Evolutionary conservation across 106 monocot genomes (phyloP).

Genomic region (Allium fistulosum): DNA sequence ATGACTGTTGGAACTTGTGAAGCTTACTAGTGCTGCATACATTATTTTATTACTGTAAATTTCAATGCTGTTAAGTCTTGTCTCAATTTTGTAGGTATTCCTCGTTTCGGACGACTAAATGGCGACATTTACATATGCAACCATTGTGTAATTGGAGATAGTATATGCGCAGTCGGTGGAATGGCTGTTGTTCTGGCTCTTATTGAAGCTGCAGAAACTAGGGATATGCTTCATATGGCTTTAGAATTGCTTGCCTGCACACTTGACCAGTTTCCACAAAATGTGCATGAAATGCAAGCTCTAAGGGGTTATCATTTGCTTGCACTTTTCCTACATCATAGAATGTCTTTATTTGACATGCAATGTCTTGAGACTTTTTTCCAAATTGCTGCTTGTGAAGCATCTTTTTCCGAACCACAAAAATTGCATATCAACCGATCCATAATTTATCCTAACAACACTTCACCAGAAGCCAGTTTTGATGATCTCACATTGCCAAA

Average conservation of each 20-base stretch:
- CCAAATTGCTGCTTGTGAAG: constrained; percentile 95
- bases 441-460: constrained; percentile 24
- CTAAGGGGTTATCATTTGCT: constrained; percentile 95
- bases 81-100: constrained; percentile 61
- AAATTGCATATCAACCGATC: constrained; percentile 34
- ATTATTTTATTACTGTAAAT: too few relatives aligned
- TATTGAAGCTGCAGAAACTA: constrained; percentile 89
- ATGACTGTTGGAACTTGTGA: too few relatives aligned
- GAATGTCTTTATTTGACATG: constrained; percentile 94
- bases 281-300: constrained; percentile 86
- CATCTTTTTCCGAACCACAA: constrained; percentile 68
- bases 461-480: constrained; percentile 48
- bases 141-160: constrained; percentile 76
- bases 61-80: too few relatives aligned
- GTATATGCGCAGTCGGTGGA: constrained; percentile 84
- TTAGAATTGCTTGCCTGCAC: constrained; percentile 74
- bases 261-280: constrained; percentile 83
- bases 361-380: constrained; percentile 95
- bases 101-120: constrained; percentile 89
- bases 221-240: constrained; percentile 94
- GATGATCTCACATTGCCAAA: constrained; percentile 66
- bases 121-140: constrained; percentile 89
- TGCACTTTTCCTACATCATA: constrained; percentile 81
- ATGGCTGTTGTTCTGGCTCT: constrained; percentile 86
- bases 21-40: too few relatives aligned